Evolutionary conservation across 148 eudicot genomes (phyloP).

Genomic region (Rhododendron ovatum): DNA sequence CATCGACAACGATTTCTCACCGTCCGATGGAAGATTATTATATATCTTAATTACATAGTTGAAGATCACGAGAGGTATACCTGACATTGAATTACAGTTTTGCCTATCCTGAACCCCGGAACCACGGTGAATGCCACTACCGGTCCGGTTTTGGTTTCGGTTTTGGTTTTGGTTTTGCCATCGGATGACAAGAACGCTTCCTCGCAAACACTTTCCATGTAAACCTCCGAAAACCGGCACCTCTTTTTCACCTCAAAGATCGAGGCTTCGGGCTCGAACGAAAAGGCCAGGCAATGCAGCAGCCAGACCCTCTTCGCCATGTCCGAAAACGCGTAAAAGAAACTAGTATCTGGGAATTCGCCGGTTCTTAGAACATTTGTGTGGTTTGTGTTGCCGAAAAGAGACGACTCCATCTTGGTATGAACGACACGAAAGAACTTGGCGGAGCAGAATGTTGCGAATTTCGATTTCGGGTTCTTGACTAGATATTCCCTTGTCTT

Average conservation of each 20-base stretch:
- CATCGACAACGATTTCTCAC: background rate
- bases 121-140: constrained; percentile 72
- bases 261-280: constrained; percentile 52
- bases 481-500: constrained; percentile 61
- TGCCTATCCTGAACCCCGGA: constrained; percentile 81
- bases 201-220: constrained; percentile 79
- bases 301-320: constrained; percentile 87
- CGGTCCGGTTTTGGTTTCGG: constrained; percentile 38
- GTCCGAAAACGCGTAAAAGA: constrained; percentile 47
- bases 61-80: constrained; percentile 54
- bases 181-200: constrained; percentile 44
- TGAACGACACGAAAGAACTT: constrained; percentile 66
- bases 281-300: constrained; percentile 70
- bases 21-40: background rate
- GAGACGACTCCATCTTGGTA: constrained; percentile 77
- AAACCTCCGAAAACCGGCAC: constrained; percentile 72
- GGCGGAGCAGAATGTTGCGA: constrained; percentile 62
- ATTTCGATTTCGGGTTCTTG: constrained; percentile 53
- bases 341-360: constrained; percentile 50
- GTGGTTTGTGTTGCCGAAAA: constrained; percentile 59
- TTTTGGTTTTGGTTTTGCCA: background rate
- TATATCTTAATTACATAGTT: background rate
- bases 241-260: constrained; percentile 58
- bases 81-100: constrained; percentile 68
- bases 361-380: constrained; percentile 52